Evolutionary conservation across 163 green algal genomes (phyloP).

Genomic region (Volvox carteri): DNA sequence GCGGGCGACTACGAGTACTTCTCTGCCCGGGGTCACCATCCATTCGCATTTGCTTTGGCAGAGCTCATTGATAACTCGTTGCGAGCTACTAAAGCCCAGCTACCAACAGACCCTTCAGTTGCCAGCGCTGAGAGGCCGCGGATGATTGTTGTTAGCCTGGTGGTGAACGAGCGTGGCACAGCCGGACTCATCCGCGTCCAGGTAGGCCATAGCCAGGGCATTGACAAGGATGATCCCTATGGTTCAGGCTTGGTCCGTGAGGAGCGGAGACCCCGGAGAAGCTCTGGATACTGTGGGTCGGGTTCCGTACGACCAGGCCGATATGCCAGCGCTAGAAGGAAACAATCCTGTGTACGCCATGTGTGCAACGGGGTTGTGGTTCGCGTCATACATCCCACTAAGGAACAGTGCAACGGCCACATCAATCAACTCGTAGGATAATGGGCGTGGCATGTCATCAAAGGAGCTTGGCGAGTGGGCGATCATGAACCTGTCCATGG

Average conservation of each 20-base stretch:
- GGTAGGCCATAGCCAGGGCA: neutral
- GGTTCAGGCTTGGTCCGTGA: no score
- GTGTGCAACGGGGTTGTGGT: no score
- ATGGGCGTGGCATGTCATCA: constrained; percentile 86
- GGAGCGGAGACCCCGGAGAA: no score
- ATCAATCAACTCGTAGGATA: constrained; percentile 80
- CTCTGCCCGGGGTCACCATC: constrained; percentile 79
- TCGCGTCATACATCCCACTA: no score
- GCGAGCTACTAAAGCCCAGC: constrained; percentile 72
- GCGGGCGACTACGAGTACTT: constrained; percentile 93
- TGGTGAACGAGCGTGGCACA: constrained; percentile 45
- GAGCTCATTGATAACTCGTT: constrained; percentile 92
- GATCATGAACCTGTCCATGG: constrained; percentile 92
- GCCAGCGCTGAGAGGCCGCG: neutral
- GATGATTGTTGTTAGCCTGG: constrained; percentile 61
- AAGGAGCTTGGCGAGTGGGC: constrained; percentile 87
- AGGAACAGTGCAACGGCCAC: no score
- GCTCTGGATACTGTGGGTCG: no score
- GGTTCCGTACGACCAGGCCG: no score
- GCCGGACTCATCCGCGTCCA: constrained; percentile 52
- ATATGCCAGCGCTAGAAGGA: no score
- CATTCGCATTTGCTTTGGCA: constrained; percentile 88
- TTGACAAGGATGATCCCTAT: no score
- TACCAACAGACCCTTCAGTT: neutral
- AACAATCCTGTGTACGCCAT: no score